Evolutionary conservation across 306 rosid species (phyloP), one percentile per base, ranked within the genome.

Genomic region (Quillaja saponaria): DNA sequence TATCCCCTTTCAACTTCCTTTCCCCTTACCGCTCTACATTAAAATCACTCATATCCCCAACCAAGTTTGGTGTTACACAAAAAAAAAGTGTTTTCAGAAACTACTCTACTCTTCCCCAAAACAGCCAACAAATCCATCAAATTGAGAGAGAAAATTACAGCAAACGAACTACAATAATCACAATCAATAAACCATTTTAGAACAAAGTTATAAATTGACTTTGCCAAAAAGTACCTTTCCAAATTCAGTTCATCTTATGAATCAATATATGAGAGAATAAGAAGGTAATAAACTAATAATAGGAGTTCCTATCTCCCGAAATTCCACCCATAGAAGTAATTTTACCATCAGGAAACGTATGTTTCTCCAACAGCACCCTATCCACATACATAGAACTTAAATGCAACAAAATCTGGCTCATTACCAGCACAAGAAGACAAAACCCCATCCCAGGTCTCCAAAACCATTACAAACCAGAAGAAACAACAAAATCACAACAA

Each of bases 401-500:
- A 74, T n/a, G 44, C 61, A 49, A 67, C 31, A 54, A 73, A 76
- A 78, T 54, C 55, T 34, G 37, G 31, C 59, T 20, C 20, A 50
- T 50, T 37, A 63, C 67, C 16, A 17, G 6, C 59, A 61, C 34
- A 64, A 52, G 13, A 67, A 64, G 61, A 68, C 79, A 66, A 81
- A n/a, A 77, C 59, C 74, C 68, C 67, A 60, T 57, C 38, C 41
- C 41, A 55, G 73, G 66, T 51, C 53, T 73, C 72, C 68, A 82
- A 72, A 76, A 57, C 57, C 82, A 72, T 44, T 3, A 67, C 49
- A 15, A 74, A 69, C 63, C 74, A 71, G 20, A 71, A 57, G 71
- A 75, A 71, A 76, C 78, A 72, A 67, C 77, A 75, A 72, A 71
- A 45, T 13, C 72, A 71, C 34, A 31, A 59, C 47, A 73, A 34